Base-by-base conservation (phyloP, 2,329 filamentous ascomycete species). In the Nemania bipapillata region DNA sequence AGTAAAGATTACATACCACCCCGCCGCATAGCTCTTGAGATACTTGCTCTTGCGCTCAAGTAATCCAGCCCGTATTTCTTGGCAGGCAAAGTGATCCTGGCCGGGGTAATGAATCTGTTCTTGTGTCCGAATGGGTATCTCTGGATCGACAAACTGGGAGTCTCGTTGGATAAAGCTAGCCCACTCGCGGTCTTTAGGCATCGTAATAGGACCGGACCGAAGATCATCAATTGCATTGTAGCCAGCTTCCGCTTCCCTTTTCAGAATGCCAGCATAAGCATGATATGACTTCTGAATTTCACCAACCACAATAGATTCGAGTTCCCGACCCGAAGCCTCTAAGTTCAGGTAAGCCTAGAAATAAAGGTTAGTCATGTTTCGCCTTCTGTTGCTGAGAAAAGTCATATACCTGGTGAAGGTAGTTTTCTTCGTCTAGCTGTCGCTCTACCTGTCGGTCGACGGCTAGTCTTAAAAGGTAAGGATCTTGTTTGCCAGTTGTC, bases 281-380 rank as follows among this genome's bases (percentile, higher is more conserved):
- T 96, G 97, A 83, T 97, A 98, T 0, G 96, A 94, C 80, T 98
- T 98, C 78, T 99, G 96, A 49, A 99, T 96, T 81, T 99, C 96
- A 73, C 94, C 93, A 15, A 99, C 93, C 0, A 99, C 93, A 72
- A 99, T 98, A 0, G 93, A 92, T 81, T 99, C 96, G 2, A 99
- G 88, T 81, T 99, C 96, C 69, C 94, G 91, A 2, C 96, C 96
- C 17, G 96, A 98, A 73, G 89, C 92, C 80, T 99, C 96, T 15
- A 99, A 86, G 78, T 99, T 98, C 59, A 97, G 85, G 76, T 96
- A 97, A 9, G 96, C 96, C 92, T 97, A 59, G 8, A 9, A 1
- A 7, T 15, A 64, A 77, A 75, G 60, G 56, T 72, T 9, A 69
- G 72, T 35, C 66, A 68, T n/a, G 12, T 32, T 22, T 60, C 20